Conservation (phyloP, 2,329 filamentous ascomycete species). For the Bipolaris sorokiniana region DNA sequence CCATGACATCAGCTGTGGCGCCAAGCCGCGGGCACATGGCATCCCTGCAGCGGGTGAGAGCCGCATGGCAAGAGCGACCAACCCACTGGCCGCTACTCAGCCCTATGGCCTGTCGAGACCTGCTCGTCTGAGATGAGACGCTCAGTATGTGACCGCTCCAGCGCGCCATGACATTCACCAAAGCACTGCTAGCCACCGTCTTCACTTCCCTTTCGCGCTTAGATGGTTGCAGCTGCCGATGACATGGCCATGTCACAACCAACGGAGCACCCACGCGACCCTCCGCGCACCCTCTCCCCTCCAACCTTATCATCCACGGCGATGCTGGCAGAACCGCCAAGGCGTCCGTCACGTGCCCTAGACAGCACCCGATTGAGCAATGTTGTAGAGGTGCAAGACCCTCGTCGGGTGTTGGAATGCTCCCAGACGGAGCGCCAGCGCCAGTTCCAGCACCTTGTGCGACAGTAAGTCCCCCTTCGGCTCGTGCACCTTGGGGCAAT, state of each 20-base stretch:
- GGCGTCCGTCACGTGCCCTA: constrained; percentile 3
- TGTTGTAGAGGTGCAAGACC: constrained; percentile 33
- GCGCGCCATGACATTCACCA: constrained; percentile 6
- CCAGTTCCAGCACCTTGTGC: constrained; percentile 42
- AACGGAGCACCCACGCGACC: constrained; percentile 16
- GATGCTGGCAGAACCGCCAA: not conserved
- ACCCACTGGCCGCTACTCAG: constrained; percentile 18
- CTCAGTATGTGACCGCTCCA: not conserved
- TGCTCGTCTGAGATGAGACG: not conserved
- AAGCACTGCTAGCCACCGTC: constrained; percentile 10
- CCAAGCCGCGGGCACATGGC: constrained; percentile 17
- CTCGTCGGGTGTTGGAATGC: constrained; percentile 40
- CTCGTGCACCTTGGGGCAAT: constrained; percentile 10
- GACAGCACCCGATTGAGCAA: constrained; percentile 1
- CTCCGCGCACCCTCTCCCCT: not conserved
- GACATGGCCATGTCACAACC: constrained; percentile 32
- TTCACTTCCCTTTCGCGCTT: not conserved
- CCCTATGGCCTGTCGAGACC: constrained; percentile 11
- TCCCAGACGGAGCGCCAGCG: constrained; percentile 36
- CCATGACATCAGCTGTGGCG: constrained; percentile 20
- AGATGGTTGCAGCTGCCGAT: constrained; percentile 16
- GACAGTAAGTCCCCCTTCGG: constrained; percentile 28
- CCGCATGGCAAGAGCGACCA: constrained; percentile 19
- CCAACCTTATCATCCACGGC: not conserved
- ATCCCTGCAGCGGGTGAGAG: constrained; percentile 25